A percentile compares a stretch with the other conserved stretches of the same genome.
phyloP scores from a whole-genome alignment of 2,329 filamentous ascomycete genomes.

The Raffaelea arxii region DNA sequence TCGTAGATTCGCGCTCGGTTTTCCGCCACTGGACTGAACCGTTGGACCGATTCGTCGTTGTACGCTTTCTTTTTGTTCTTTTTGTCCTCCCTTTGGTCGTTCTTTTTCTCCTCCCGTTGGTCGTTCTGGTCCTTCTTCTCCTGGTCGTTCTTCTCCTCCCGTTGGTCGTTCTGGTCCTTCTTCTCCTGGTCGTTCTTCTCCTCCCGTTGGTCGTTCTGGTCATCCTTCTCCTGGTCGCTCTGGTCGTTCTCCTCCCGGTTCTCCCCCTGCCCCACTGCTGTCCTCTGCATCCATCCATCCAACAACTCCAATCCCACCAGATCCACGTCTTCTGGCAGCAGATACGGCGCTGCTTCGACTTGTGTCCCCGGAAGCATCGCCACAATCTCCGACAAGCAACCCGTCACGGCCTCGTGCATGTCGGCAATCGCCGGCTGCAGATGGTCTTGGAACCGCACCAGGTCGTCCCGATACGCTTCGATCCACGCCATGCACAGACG shows the following conservation, averaged over 20 bases:
- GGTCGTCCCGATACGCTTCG: constrained; percentile 32
- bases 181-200: neutral
- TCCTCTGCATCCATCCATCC: constrained; percentile 11
- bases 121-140: no score
- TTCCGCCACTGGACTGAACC: constrained; percentile 7
- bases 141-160: no score
- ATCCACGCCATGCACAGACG: constrained; percentile 48
- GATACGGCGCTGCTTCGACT: constrained; percentile 32
- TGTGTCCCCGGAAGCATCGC: constrained; percentile 30
- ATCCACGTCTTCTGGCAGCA: constrained; percentile 41
- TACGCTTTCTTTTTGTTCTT: constrained; percentile 9
- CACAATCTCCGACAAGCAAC: constrained; percentile 38
- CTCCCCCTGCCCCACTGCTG: no score
- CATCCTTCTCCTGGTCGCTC: neutral
- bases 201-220: no score
- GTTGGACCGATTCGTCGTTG: constrained; percentile 10
- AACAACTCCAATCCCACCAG: constrained; percentile 34
- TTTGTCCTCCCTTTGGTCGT: no score
- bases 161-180: neutral
- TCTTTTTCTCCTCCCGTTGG: no score
- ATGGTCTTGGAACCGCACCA: constrained; percentile 34
- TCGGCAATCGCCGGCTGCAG: constrained; percentile 34
- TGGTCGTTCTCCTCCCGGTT: neutral
- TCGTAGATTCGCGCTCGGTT: constrained; percentile 14
- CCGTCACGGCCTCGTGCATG: constrained; percentile 36